Conservation (phyloP, 1,284 basidiomycete species). For the Mycosarcoma mackinlayi region DNA sequence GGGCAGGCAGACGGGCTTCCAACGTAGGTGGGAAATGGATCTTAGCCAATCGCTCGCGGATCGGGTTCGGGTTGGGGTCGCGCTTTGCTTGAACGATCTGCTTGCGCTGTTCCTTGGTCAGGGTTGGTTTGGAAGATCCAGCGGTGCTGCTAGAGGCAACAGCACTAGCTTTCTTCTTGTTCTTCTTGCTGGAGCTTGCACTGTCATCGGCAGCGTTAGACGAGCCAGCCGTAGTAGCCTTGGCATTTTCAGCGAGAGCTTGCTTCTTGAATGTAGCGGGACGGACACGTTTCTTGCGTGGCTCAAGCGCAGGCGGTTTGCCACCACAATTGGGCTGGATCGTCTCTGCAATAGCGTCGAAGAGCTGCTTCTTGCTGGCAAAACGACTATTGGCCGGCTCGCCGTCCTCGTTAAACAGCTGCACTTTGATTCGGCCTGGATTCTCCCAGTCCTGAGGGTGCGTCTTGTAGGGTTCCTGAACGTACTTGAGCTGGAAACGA, state of each 20-base stretch:
- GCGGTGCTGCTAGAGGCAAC: constrained; percentile 9
- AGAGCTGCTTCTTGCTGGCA: constrained; percentile 79
- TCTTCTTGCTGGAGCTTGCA: constrained; percentile 22
- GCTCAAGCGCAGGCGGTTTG: constrained; percentile 53
- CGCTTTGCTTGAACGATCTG: constrained; percentile 24
- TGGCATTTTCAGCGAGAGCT: constrained; percentile 45
- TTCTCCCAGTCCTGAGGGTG: constrained; percentile 98
- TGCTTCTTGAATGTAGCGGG: constrained; percentile 44
- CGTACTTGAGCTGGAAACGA: constrained; percentile 79
- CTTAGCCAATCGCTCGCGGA: constrained; percentile 37
- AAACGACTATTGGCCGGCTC: constrained; percentile 78
- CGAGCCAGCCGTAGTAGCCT: constrained; percentile 19
- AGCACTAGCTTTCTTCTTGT: constrained; percentile 30
- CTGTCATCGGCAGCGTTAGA: constrained; percentile 19
- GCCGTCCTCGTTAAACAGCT: constrained; percentile 84
- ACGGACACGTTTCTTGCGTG: constrained; percentile 38
- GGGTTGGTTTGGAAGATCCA: constrained; percentile 28
- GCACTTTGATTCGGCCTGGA: constrained; percentile 79
- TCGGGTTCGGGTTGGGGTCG: constrained; percentile 49
- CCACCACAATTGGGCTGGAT: constrained; percentile 59
- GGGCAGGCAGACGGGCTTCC: constrained; percentile 54
- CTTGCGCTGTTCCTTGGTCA: constrained; percentile 40
- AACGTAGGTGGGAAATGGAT: constrained; percentile 46
- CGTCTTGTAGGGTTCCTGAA: constrained; percentile 84
- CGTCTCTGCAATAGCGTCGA: constrained; percentile 52